phyloP scores from a whole-genome alignment of 805 yeast species.

The Saturnispora sanitii region DNA sequence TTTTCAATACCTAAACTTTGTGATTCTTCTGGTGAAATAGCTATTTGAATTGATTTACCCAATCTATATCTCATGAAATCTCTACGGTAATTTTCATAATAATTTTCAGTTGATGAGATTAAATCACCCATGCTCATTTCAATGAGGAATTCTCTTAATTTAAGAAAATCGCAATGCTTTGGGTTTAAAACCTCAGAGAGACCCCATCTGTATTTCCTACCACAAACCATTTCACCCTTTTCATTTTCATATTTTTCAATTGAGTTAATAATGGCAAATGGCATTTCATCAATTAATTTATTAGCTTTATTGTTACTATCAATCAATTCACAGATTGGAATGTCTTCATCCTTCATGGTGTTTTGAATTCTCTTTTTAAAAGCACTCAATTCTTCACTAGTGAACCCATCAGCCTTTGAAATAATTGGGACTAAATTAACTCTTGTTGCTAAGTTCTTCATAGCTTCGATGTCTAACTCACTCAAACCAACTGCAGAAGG shows the following conservation, averaged over 20 bases:
- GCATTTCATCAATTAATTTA: conserved; percentile 37
- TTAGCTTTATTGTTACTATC: conserved; percentile 28
- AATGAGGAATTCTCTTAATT: conserved; percentile 55
- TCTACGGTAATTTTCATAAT: conserved; percentile 61
- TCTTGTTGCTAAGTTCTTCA: conserved; percentile 59
- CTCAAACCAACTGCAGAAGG: conserved; percentile 56
- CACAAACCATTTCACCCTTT: conserved; percentile 47
- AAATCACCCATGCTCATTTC: conserved; percentile 69
- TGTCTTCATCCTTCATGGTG: conserved; percentile 43
- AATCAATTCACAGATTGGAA: conserved; percentile 45
- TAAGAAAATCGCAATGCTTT: conserved; percentile 64
- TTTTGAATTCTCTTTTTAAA: conserved; percentile 46
- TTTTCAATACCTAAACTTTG: conserved; percentile 14
- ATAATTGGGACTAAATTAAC: conserved; percentile 78
- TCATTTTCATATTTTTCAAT: conserved; percentile 35
- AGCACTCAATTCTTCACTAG: conserved; percentile 41
- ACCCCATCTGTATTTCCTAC: conserved; percentile 82
- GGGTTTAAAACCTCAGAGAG: conserved; percentile 72
- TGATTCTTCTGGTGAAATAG: conserved; percentile 7
- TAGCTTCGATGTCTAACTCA: conserved; percentile 60
- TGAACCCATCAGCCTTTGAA: conserved; percentile 70
- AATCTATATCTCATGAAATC: conserved; percentile 36
- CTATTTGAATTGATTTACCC: conserved; percentile 22
- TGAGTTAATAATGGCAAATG: conserved; percentile 67
- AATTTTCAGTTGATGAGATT: conserved; percentile 63